Percentiles rank a stretch among this genome's conserved stretches.
Evolutionary conservation across 768 basidiomycete species (phyloP).

Genomic region (Russula earlei): DNA sequence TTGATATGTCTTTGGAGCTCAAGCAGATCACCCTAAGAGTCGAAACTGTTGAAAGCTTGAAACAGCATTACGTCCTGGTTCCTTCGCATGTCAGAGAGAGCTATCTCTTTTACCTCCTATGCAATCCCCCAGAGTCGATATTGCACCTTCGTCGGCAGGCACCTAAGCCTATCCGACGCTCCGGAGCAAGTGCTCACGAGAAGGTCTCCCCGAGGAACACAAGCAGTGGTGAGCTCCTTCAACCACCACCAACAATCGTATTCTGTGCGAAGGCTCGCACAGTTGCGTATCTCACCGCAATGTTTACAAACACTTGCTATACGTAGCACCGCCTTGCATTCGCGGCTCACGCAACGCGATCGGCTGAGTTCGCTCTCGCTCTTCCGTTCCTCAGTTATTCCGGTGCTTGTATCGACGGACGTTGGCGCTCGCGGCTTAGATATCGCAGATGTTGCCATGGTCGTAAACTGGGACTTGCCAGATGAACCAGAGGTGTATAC

Average conservation of each 20-base stretch:
- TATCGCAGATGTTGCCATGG: constrained; percentile 92
- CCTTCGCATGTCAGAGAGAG: constrained; percentile 91
- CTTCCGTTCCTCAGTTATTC: constrained; percentile 80
- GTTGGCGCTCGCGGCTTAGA: constrained; percentile 93
- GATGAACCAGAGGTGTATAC: constrained; percentile 87
- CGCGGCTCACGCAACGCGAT: constrained; percentile 86
- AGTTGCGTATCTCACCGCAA: constrained; percentile 75
- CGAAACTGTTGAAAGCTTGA: constrained; percentile 81
- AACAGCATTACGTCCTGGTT: constrained; percentile 84
- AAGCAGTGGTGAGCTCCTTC: constrained; percentile 41
- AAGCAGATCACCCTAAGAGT: constrained; percentile 39
- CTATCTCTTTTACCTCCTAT: constrained; percentile 84
- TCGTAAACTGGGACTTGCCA: constrained; percentile 96
- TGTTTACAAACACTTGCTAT: constrained; percentile 75
- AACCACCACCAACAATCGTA: constrained; percentile 93
- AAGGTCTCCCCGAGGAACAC: constrained; percentile 22
- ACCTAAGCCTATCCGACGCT: constrained; percentile 26
- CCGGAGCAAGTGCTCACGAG: constrained; percentile 21
- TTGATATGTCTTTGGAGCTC: constrained; percentile 1
- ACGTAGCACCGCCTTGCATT: constrained; percentile 84
- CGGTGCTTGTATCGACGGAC: constrained; percentile 89
- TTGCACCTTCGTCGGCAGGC: constrained; percentile 49
- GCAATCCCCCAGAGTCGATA: constrained; percentile 78
- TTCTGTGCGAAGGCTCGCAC: constrained; percentile 83
- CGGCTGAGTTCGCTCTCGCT: constrained; percentile 74